Conservation (phyloP, 441 rosid genomes). For the Sinapis alba region DNA sequence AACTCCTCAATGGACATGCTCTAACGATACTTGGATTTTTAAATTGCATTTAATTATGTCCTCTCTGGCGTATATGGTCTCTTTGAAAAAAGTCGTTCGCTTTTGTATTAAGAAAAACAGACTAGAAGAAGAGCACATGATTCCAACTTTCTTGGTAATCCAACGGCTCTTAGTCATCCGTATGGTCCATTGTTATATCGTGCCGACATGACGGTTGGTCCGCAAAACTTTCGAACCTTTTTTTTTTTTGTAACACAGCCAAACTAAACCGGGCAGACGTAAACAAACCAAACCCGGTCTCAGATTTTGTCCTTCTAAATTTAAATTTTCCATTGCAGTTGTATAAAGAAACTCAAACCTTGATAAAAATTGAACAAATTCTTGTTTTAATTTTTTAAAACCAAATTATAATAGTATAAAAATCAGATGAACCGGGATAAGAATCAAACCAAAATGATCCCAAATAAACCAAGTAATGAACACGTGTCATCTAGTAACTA, state of each 20-base stretch:
- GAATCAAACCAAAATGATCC: neutral
- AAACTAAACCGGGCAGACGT: neutral
- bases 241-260: neutral
- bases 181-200: constrained; percentile 22
- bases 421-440: neutral
- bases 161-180: constrained; percentile 27
- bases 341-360: neutral
- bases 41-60: constrained; percentile 4
- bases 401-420: neutral
- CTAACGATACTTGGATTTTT: constrained; percentile 8
- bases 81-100: constrained; percentile 15
- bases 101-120: constrained; percentile 22
- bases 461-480: neutral
- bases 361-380: neutral
- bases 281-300: neutral
- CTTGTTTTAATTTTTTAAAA: neutral
- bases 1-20: too few species aligned
- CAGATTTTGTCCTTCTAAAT: neutral
- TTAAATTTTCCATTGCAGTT: neutral
- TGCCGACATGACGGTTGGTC: constrained; percentile 31
- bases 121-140: constrained; percentile 29
- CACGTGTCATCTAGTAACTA: constrained; percentile 1
- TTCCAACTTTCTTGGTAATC: constrained; percentile 39
- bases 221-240: constrained; percentile 31
- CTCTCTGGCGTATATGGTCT: constrained; percentile 20